These are phyloP conservation scores for Pholiota conissans DNA, from an alignment of 768 basidiomycete genomes.

Conservation along the genomic window DNA sequence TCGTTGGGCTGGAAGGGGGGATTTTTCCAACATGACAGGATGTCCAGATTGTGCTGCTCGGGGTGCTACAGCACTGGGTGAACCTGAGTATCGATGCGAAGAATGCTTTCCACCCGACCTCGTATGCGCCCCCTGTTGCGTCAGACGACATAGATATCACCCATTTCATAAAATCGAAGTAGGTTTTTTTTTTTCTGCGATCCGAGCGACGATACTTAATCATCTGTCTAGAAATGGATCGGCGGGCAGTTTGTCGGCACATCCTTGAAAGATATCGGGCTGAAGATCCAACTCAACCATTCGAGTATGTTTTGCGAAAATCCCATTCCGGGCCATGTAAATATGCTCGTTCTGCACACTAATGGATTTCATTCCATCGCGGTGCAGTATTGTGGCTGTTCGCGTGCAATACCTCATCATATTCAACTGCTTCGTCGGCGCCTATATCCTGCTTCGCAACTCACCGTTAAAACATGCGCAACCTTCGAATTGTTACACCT, in stretches of 20 bases:
- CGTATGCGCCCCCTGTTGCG: neutral
- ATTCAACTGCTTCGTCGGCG: too few relatives aligned
- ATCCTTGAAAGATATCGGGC: neutral
- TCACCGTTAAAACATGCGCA: too few relatives aligned
- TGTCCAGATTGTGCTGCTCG: too few relatives aligned
- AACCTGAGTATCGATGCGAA: neutral
- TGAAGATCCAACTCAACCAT: neutral
- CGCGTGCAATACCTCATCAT: too few relatives aligned
- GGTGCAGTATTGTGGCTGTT: neutral
- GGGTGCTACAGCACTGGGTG: too few relatives aligned
- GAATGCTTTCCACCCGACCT: neutral
- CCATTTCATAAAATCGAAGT: neutral
- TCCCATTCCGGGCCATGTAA: neutral
- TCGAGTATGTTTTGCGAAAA: neutral
- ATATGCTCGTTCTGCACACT: neutral
- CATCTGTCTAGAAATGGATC: neutral
- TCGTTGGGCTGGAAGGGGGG: too few relatives aligned
- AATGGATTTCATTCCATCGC: neutral
- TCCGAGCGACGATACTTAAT: neutral
- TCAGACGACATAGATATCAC: neutral
- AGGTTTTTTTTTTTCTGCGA: too few relatives aligned
- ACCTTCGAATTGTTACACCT: neutral
- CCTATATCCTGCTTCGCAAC: neutral
- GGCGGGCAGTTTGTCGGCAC: neutral
- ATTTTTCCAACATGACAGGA: too few relatives aligned